Conservation (phyloP, 2,329 filamentous ascomycete genomes). For the Fusarium annulatum region DNA sequence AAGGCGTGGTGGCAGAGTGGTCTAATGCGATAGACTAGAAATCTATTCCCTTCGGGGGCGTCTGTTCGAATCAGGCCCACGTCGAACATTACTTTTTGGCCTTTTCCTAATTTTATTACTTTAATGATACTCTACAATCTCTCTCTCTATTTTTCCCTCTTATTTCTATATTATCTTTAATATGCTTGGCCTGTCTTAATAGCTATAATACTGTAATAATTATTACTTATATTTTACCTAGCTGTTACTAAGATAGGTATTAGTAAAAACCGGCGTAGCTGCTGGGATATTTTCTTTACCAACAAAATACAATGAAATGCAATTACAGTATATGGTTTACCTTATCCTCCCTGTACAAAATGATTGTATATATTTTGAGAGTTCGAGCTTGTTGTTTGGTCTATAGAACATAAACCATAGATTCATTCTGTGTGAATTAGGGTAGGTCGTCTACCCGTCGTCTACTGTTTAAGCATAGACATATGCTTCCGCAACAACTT, state of each 20-base stretch:
- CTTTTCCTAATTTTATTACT: rapidly evolving
- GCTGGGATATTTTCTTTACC: no score
- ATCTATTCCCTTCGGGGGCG: conserved; percentile 33
- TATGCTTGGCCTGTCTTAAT: rapidly evolving
- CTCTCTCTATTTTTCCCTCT: rapidly evolving
- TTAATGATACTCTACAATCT: rapidly evolving
- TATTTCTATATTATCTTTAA: neutral
- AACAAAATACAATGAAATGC: rapidly evolving
- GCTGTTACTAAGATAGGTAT: neutral
- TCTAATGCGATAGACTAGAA: conserved; percentile 36
- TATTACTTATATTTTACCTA: neutral
- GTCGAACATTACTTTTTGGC: neutral
- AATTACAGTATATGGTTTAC: rapidly evolving
- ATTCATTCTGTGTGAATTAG: neutral
- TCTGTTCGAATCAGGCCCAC: conserved; percentile 33
- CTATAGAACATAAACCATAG: rapidly evolving
- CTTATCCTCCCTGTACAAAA: rapidly evolving
- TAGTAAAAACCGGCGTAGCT: no score
- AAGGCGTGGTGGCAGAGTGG: conserved; percentile 32
- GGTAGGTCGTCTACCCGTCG: neutral
- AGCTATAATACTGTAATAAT: rapidly evolving
- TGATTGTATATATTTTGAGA: rapidly evolving
- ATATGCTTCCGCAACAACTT: neutral
- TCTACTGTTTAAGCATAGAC: neutral
- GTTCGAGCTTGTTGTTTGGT: rapidly evolving